These are phyloP conservation scores for Mycena olivaceomarginata DNA, from an alignment of 768 basidiomycete species.

Conservation along the genomic window DNA sequence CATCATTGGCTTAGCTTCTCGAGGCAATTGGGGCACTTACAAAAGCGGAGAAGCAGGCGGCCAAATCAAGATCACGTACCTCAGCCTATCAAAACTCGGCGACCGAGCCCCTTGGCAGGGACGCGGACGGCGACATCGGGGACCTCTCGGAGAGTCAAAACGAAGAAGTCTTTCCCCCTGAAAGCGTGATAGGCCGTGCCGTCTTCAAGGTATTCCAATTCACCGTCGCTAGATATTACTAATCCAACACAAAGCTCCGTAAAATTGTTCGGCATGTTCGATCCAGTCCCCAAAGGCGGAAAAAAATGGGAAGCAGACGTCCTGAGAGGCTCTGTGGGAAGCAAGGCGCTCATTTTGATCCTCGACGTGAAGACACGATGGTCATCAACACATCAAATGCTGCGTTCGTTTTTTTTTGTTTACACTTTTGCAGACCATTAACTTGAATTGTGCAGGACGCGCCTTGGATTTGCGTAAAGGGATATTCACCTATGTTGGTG, in stretches of 20 bases:
- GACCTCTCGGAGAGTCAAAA: constrained; percentile 13
- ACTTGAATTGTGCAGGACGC: too few species aligned
- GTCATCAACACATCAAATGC: constrained; percentile 21
- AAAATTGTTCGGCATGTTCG: constrained; percentile 36
- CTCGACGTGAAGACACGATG: constrained; percentile 23
- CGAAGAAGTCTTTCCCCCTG: neutral
- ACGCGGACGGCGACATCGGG: neutral
- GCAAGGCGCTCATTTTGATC: constrained; percentile 2
- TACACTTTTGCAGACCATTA: too few species aligned
- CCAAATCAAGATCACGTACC: neutral
- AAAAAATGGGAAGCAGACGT: constrained; percentile 11
- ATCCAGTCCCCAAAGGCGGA: constrained; percentile 30
- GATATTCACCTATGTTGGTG: too few species aligned
- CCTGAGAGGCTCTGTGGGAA: neutral
- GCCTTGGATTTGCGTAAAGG: too few species aligned
- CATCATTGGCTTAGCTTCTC: constrained; percentile 18
- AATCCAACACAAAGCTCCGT: constrained; percentile 19
- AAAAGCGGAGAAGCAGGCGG: constrained; percentile 15
- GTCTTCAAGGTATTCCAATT: constrained; percentile 13
- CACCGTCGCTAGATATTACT: neutral
- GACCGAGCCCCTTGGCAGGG: neutral
- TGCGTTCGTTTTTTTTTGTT: too few species aligned
- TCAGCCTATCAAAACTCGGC: constrained; percentile 32
- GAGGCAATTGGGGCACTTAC: constrained; percentile 32
- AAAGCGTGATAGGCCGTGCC: constrained; percentile 1